Base-by-base conservation (phyloP, 805 yeast species). In the Dipodascus geniculatus region DNA sequence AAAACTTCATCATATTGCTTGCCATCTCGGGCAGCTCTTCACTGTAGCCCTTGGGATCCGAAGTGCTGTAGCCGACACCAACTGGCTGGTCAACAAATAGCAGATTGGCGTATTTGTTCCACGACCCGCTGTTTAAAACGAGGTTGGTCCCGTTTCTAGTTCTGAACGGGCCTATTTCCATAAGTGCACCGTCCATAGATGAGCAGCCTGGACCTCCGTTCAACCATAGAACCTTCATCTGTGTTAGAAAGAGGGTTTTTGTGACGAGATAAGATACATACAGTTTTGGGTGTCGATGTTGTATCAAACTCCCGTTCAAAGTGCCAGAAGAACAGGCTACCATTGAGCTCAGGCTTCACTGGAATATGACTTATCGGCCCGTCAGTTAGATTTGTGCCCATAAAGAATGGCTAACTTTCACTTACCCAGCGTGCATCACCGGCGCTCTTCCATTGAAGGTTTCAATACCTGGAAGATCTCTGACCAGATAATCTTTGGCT, bases 141-240 rank as follows among this genome's bases (percentile, higher is more conserved):
- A 87, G 75, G 51, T 74, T 65, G 11, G 58, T 56, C 22, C 55
- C 55, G 2, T 71, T 74, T 58, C 71, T 69, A 17, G 88, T 76
- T 53, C 96, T 74, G 48, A 88, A 78, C 0, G 99, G 98, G 0
- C 99, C 99, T 2, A 82, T 71, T 66, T 93, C 99, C 80, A 90
- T 79, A 58, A 93, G 66, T 0, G 96, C 96, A n/a, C 99, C 99
- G 68, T 93, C 99, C 93, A 91, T 81, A 0, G 97, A 89, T 1
- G 96, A 89, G 67, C 99, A 93, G 0, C 99, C 99, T 0, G 99
- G 99, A 0, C 99, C 99, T 42, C 99, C 99, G 66, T 93, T 93
- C 20, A 93, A 74, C 98, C 99, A 93, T 53, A 93, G 75, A 4
- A 85, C 59, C 3, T 73, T 70, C 22, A 60, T 62, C 4, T 63